These are phyloP conservation scores for Xylaria hypoxylon DNA, from an alignment of 2,329 filamentous ascomycete genomes.

Conservation along the genomic window DNA sequence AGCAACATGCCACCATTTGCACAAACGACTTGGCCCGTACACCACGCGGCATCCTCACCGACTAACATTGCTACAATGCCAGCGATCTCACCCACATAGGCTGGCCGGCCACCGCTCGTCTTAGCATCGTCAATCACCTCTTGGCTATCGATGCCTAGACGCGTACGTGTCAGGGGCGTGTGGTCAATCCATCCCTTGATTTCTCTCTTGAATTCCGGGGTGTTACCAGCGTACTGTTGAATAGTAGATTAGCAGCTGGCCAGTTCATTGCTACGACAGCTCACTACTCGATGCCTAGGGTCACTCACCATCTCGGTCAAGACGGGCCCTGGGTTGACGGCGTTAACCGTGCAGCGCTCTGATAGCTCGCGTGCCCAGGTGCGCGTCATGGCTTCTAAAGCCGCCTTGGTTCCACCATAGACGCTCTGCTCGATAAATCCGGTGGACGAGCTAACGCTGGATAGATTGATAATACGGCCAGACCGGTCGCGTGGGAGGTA, in stretches of 20 bases:
- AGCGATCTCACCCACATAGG: conserved; percentile 77
- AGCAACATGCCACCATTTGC: conserved; percentile 74
- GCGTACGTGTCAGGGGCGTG: conserved; percentile 71
- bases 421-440: conserved; percentile 67
- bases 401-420: conserved; percentile 69
- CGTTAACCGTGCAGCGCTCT: conserved; percentile 66
- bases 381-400: conserved; percentile 69
- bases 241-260: conserved; percentile 53
- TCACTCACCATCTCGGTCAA: conserved; percentile 50
- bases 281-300: background rate
- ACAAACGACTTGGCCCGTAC: conserved; percentile 82
- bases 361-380: conserved; percentile 69
- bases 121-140: conserved; percentile 70
- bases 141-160: conserved; percentile 70
- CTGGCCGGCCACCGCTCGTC: conserved; percentile 68
- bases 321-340: conserved; percentile 68
- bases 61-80: conserved; percentile 83
- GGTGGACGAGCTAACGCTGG: conserved; percentile 64
- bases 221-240: conserved; percentile 57
- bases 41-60: conserved; percentile 77
- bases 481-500: conserved; percentile 77
- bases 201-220: conserved; percentile 56
- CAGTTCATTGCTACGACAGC: background rate
- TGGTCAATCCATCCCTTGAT: conserved; percentile 60
- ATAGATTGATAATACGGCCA: conserved; percentile 67